Base-by-base conservation (phyloP, 306 rosid genomes). In the Rosa multiflora region DNA sequence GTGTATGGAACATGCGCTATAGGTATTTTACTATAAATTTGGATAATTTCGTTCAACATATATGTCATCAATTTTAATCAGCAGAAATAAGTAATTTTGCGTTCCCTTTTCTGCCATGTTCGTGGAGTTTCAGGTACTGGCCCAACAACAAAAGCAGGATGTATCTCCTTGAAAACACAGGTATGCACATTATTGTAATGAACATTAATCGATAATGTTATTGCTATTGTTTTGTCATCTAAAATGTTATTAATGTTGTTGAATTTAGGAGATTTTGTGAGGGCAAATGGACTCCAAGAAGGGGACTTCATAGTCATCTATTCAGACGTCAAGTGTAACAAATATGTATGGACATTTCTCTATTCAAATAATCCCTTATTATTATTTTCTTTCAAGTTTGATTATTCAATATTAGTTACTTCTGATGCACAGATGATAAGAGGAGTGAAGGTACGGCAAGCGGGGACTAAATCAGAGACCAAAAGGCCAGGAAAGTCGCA, bases 101-200 rank as follows among this genome's bases (percentile, higher is more conserved):
- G 51, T 67, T 79, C 35, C 61, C 1, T 72, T 39, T 59, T 73
- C 46, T 75, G 2, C 70, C 70, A 37, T 79, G 55, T 61, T 75
- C 53, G 67, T 87, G 90, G 90, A 88, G 93, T 85, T 78, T 59
- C 97, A 95, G 99, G 85, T 95, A 95, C 84, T 95, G 99, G 99
- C 99, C 99, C 37, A 95, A 95, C 88, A 95, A 93, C 78, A 95
- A 95, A 87, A 95, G 99, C 87, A 90, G 99, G 82, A 95, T 95
- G 99, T 95, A 95, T 90, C 91, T 95, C 77, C 98, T 95, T 8
- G 99, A 95, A 87, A 95, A 93, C 82, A 95, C 99, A 62, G 99
- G 99, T 94, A 79, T 18, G 81, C 71, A 64, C n/a, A 39, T 17
- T 6, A 62, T 4, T 35, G 37, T 44, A 20, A 8, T 42, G 7